Evolutionary conservation across 2,329 filamentous ascomycete species (phyloP).

Genomic region (Penicillium expansum): DNA sequence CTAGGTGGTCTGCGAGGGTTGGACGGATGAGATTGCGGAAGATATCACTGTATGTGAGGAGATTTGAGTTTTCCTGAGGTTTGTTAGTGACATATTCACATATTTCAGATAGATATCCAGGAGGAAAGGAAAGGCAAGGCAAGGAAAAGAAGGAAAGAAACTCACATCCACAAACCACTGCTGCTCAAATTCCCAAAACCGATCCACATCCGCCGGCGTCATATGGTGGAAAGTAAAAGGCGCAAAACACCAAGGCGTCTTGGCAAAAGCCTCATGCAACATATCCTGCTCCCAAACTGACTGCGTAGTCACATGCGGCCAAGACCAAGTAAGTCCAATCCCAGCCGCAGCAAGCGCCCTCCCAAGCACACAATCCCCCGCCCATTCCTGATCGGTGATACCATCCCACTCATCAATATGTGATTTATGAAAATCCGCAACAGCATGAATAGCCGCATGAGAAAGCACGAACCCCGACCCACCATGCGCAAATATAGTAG

Average conservation of each 20-base stretch:
- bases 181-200: constrained; percentile 26
- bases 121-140: no score
- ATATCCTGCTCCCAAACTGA: constrained; percentile 28
- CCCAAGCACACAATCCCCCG: constrained; percentile 48
- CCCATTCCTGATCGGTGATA: constrained; percentile 43
- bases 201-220: constrained; percentile 25
- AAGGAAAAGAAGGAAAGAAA: not conserved
- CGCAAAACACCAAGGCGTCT: constrained; percentile 27
- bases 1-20: constrained; percentile 7
- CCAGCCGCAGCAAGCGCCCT: constrained; percentile 43
- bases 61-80: constrained; percentile 14
- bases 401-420: constrained; percentile 43
- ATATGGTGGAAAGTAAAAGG: constrained; percentile 32
- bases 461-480: constrained; percentile 53
- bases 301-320: constrained; percentile 23
- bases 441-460: constrained; percentile 43
- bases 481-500: constrained; percentile 49
- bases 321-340: constrained; percentile 36
- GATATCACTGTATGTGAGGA: constrained; percentile 24
- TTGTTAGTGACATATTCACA: not conserved
- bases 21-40: constrained; percentile 23
- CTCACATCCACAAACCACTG: constrained; percentile 28
- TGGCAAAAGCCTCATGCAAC: constrained; percentile 18
- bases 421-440: constrained; percentile 41
- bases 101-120: not conserved